Conservation (phyloP, 176 grass and related monocot species). For the Rhynchospora breviuscula region DNA sequence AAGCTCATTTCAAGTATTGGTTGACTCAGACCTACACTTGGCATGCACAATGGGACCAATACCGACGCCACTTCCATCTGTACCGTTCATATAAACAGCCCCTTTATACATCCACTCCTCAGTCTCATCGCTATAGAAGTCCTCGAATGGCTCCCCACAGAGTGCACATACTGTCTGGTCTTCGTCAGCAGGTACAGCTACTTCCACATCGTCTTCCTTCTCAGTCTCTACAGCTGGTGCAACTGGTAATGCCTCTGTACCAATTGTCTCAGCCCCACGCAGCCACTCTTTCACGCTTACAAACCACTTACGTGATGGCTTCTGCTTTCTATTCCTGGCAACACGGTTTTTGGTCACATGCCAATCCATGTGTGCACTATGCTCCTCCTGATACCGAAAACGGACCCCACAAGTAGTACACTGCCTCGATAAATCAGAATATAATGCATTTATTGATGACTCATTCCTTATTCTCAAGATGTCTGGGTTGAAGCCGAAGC, state of each 20-base stretch:
- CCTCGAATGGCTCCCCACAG: conserved; percentile 89
- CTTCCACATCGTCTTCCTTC: conserved; percentile 80
- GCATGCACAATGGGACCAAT: conserved; percentile 93
- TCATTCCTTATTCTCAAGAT: conserved; percentile 62
- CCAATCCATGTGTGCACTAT: conserved; percentile 98
- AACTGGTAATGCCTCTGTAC: conserved; percentile 43
- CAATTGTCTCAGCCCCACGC: conserved; percentile 68
- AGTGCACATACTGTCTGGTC: conserved; percentile 84
- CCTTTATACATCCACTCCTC: conserved; percentile 99
- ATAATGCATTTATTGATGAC: conserved; percentile 66
- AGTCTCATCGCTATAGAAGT: conserved; percentile 95
- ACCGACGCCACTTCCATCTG: conserved; percentile 55
- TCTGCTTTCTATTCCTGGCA: conserved; percentile 80
- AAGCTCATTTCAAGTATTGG: background rate
- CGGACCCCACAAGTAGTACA: conserved; percentile 95
- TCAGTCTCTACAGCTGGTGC: conserved; percentile 41
- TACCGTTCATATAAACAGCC: conserved; percentile 84
- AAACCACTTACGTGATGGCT: conserved; percentile 90
- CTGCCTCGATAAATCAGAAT: conserved; percentile 75
- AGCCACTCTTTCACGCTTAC: conserved; percentile 82
- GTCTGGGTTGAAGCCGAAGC: conserved; percentile 75
- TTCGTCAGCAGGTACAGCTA: conserved; percentile 88
- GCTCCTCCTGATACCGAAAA: conserved; percentile 90
- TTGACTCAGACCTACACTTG: conserved; percentile 71
- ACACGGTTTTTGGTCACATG: conserved; percentile 98